A percentile compares a stretch with the other conserved stretches of the same genome.
These are phyloP conservation scores for Hanseniaspora occidentalis DNA, from an alignment of 805 yeast species.

Conservation along the genomic window DNA sequence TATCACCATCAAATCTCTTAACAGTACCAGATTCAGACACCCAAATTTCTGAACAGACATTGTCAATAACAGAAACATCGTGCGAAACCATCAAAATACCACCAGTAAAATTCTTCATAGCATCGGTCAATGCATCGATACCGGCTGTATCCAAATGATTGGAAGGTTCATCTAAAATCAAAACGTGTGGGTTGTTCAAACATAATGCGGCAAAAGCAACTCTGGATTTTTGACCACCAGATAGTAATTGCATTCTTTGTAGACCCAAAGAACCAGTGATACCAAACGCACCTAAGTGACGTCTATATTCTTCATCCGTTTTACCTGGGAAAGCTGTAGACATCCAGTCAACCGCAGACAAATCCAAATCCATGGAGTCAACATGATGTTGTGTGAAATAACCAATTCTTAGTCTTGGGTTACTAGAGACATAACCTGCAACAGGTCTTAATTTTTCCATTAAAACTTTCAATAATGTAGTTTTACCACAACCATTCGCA, in stretches of 20 bases:
- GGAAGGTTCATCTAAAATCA: conserved; percentile 93
- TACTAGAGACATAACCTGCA: conserved; percentile 66
- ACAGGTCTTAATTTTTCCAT: conserved; percentile 68
- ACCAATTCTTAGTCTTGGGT: conserved; percentile 82
- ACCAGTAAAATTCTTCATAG: conserved; percentile 78
- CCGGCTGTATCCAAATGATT: conserved; percentile 98
- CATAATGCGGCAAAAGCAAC: conserved; percentile 96
- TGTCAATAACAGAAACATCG: conserved; percentile 83
- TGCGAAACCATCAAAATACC: conserved; percentile 97
- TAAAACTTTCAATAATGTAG: conserved; percentile 78
- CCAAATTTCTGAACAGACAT: conserved; percentile 91
- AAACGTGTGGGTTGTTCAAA: conserved; percentile 77
- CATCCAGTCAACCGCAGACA: conserved; percentile 92
- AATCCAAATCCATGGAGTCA: conserved; percentile 83
- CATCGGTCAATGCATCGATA: conserved; percentile 88
- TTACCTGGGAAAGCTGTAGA: conserved; percentile 81
- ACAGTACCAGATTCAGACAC: conserved; percentile 83
- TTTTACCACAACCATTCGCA: conserved; percentile 99
- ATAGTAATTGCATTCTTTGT: conserved; percentile 76
- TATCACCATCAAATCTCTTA: conserved; percentile 63
- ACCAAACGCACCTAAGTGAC: conserved; percentile 94
- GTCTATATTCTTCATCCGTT: conserved; percentile 91
- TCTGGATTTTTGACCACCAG: conserved; percentile 98
- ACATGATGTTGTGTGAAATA: conserved; percentile 98
- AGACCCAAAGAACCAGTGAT: conserved; percentile 89